Percentiles rank a stretch among this genome's conserved stretches.
phyloP scores from a whole-genome alignment of 1,284 basidiomycete genomes.

The Cryptococcus depauperatus region DNA sequence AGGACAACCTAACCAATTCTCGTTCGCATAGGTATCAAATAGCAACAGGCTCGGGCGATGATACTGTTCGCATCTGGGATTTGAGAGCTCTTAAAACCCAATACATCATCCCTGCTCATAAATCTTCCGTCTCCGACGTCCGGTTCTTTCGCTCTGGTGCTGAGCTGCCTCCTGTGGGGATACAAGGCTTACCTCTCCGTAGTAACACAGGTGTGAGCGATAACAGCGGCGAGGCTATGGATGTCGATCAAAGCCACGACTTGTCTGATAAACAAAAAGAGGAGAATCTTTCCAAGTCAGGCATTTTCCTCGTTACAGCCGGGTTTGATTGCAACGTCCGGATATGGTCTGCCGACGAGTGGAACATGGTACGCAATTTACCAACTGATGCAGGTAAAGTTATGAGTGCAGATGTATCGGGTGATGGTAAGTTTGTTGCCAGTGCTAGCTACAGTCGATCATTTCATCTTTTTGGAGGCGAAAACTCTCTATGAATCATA shows the following conservation, averaged over 20 bases:
- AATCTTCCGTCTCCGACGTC: slow-evolving; percentile 87
- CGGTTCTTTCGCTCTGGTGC: slow-evolving; percentile 67
- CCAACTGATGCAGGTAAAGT: slow-evolving; percentile 93
- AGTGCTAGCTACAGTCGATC: slow-evolving; percentile 87
- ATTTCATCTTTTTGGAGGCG: slow-evolving; percentile 79
- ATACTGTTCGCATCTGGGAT: slow-evolving; percentile 98
- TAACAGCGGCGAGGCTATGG: slow-evolving; percentile 40
- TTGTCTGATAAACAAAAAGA: slow-evolving; percentile 36
- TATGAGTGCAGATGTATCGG: slow-evolving; percentile 89
- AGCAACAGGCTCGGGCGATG: slow-evolving; percentile 91
- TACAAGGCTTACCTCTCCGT: slow-evolving; percentile 25
- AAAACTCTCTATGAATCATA: slow-evolving; percentile 47
- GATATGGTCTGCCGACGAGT: slow-evolving; percentile 96
- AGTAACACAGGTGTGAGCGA: slow-evolving; percentile 22
- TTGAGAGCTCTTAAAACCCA: slow-evolving; percentile 80
- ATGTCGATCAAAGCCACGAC: slow-evolving; percentile 32
- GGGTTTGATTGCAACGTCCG: slow-evolving; percentile 95
- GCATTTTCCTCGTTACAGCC: slow-evolving; percentile 83
- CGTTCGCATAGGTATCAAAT: slow-evolving; percentile 70
- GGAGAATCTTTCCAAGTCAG: slow-evolving; percentile 54
- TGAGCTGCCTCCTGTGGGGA: slow-evolving; percentile 31
- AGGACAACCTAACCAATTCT: not conserved
- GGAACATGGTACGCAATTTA: slow-evolving; percentile 81
- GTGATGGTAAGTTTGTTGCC: slow-evolving; percentile 74
- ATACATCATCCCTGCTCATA: slow-evolving; percentile 96